A percentile compares a stretch with the other conserved stretches of the same genome.
Conservation (phyloP, 2,329 filamentous ascomycete species). For the Pseudogymnoascus sp. region DNA sequence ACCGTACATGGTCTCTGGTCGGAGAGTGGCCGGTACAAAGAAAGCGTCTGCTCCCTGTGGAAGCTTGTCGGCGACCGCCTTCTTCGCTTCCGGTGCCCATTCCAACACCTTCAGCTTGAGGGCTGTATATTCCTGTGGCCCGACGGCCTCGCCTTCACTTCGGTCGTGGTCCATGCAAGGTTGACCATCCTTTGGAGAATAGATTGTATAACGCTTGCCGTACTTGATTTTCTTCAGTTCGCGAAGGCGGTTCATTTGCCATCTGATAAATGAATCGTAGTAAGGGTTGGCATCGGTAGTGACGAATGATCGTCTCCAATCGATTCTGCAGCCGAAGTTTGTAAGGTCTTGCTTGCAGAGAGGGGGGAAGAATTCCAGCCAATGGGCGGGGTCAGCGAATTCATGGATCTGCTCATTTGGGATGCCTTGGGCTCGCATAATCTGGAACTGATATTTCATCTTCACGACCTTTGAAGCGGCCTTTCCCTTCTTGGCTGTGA, state of each 20-base stretch:
- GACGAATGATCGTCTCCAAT: slow-evolving; percentile 87
- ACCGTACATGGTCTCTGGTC: slow-evolving; percentile 98
- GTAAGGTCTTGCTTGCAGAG: slow-evolving; percentile 70
- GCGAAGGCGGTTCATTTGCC: slow-evolving; percentile 93
- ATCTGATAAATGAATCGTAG: slow-evolving; percentile 89
- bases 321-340: slow-evolving; percentile 76
- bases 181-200: slow-evolving; percentile 81
- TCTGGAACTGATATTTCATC: slow-evolving; percentile 92
- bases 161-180: slow-evolving; percentile 84
- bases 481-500: slow-evolving; percentile 87
- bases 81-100: slow-evolving; percentile 70
- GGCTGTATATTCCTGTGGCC: slow-evolving; percentile 84
- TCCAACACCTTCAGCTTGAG: slow-evolving; percentile 86
- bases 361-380: slow-evolving; percentile 88
- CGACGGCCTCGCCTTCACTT: slow-evolving; percentile 69
- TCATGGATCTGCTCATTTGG: slow-evolving; percentile 81
- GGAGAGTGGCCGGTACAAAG: slow-evolving; percentile 83
- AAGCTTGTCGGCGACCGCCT: slow-evolving; percentile 66
- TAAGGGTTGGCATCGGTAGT: slow-evolving; percentile 96
- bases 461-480: slow-evolving; percentile 81
- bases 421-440: slow-evolving; percentile 86
- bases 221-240: slow-evolving; percentile 90
- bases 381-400: slow-evolving; percentile 85
- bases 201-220: slow-evolving; percentile 86
- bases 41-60: slow-evolving; percentile 72